Conservation (phyloP, 2,329 filamentous ascomycete species). For the Penicillium sp. region DNA sequence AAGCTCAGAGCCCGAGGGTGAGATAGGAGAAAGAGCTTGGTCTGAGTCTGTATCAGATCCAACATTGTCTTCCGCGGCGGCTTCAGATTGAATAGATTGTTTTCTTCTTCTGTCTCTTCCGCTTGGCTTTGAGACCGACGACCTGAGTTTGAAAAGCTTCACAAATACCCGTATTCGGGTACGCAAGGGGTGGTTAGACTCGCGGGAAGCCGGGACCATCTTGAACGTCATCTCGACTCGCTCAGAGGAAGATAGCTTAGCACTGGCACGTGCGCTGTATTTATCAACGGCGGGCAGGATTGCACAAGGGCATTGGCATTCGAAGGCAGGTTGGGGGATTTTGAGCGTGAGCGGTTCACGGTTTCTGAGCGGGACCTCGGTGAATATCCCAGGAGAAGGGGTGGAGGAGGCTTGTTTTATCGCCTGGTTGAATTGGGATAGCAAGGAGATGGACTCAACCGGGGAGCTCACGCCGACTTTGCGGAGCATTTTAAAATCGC, state of each 20-base stretch:
- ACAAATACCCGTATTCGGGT: conserved; percentile 14
- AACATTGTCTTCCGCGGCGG: neutral
- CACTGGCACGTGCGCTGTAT: neutral
- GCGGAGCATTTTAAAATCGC: neutral
- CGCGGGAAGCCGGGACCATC: neutral
- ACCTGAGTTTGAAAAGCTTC: conserved; percentile 12
- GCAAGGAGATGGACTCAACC: neutral
- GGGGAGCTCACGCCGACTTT: neutral
- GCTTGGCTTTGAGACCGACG: conserved; percentile 6
- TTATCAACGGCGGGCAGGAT: neutral
- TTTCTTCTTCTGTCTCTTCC: neutral
- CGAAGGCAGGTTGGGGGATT: neutral
- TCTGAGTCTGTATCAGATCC: neutral
- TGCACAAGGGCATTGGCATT: neutral
- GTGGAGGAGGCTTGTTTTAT: neutral
- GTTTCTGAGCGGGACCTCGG: neutral
- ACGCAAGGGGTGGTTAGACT: conserved; percentile 3
- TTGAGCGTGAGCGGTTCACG: neutral
- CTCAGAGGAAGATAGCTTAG: conserved; percentile 1
- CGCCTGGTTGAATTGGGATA: neutral
- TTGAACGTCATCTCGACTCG: conserved; percentile 13
- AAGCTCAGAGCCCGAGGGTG: neutral
- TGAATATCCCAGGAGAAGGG: neutral
- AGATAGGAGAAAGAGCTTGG: neutral
- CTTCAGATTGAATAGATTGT: neutral